These are phyloP conservation scores for Colletotrichum sp. DNA, from an alignment of 2,329 filamentous ascomycete genomes.

Conservation along the genomic window DNA sequence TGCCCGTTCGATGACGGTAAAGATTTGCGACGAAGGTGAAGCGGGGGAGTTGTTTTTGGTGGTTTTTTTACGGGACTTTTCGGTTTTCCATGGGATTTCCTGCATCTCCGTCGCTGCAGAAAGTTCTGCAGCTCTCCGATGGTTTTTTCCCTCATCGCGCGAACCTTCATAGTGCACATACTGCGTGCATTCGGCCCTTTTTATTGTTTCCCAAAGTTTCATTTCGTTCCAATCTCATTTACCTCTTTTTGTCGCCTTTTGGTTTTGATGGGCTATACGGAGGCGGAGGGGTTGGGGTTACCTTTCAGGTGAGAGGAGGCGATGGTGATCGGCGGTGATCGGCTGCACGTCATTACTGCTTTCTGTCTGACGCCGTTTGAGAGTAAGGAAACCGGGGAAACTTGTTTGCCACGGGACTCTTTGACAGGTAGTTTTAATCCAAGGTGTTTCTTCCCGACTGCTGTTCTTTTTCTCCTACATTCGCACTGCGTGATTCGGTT, in stretches of 20 bases:
- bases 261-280: neutral
- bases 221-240: neutral
- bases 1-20: neutral
- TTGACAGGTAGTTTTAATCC: neutral
- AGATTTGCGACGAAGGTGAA: neutral
- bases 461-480: neutral
- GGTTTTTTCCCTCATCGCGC: neutral
- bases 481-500: neutral
- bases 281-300: neutral
- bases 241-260: neutral
- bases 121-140: neutral
- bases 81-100: neutral
- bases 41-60: neutral
- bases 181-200: neutral
- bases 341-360: constrained; percentile 4
- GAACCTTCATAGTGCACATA: neutral
- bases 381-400: neutral
- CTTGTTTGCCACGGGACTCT: neutral
- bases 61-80: neutral
- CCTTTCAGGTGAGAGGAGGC: constrained; percentile 8
- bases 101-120: neutral
- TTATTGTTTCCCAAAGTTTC: neutral
- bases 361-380: neutral
- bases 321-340: constrained; percentile 21
- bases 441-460: neutral